Conservation (phyloP, 768 basidiomycete species). For the Podaxis rugospora region DNA sequence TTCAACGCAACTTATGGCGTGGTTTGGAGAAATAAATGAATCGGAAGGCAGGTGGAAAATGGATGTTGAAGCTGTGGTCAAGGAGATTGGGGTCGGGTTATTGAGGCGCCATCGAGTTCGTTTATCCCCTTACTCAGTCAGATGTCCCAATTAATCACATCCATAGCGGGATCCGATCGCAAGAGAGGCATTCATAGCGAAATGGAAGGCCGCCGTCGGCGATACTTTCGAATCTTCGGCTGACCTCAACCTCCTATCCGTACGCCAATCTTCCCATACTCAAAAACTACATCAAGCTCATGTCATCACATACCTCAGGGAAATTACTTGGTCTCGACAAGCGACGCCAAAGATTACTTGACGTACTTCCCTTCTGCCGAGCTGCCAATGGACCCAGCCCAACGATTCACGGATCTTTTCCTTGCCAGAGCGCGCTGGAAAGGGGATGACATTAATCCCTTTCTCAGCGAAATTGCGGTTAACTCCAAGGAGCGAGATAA, state of each 20-base stretch:
- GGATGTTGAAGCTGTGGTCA: constrained; percentile 57
- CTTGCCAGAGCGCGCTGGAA: constrained; percentile 73
- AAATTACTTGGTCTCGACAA: constrained; percentile 55
- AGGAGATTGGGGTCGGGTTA: constrained; percentile 74
- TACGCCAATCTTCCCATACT: constrained; percentile 27
- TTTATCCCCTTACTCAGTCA: background rate
- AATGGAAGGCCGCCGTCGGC: constrained; percentile 75
- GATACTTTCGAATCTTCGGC: constrained; percentile 67
- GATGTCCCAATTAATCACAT: background rate
- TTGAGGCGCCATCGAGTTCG: constrained; percentile 57
- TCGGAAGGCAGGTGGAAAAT: constrained; percentile 56
- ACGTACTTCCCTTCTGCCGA: constrained; percentile 72
- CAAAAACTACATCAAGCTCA: background rate
- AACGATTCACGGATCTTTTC: constrained; percentile 88
- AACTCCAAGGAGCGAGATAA: constrained; percentile 86
- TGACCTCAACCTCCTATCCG: constrained; percentile 64
- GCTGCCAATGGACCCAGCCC: constrained; percentile 73
- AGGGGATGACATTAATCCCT: constrained; percentile 75
- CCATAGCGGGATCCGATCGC: constrained; percentile 55
- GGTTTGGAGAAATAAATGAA: constrained; percentile 67
- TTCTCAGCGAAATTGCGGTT: constrained; percentile 78
- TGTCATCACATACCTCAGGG: constrained; percentile 45
- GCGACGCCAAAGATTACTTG: constrained; percentile 34
- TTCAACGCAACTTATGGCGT: constrained; percentile 66
- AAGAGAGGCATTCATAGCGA: constrained; percentile 49